Conservation (phyloP, 331 rosid genomes). For the Cydonia oblonga region DNA sequence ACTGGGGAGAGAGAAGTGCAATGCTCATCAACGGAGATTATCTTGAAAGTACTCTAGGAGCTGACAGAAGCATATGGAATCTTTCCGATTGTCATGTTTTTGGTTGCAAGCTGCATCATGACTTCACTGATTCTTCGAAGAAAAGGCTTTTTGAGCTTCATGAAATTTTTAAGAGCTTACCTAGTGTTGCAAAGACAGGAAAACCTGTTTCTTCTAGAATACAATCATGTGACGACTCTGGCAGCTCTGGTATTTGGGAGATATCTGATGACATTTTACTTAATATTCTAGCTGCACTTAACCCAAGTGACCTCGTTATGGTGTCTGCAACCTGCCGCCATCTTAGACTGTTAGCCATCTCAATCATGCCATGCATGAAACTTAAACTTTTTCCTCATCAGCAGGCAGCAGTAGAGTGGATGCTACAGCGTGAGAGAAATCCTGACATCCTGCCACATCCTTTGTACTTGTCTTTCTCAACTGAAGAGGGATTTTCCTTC, state of each 20-base stretch:
- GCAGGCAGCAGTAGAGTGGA: constrained; percentile 85
- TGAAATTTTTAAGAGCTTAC: constrained; percentile 70
- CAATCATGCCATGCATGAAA: constrained; percentile 81
- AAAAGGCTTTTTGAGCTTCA: constrained; percentile 71
- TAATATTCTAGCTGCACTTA: constrained; percentile 44
- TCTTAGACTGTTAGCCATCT: constrained; percentile 56
- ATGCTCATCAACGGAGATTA: constrained; percentile 37
- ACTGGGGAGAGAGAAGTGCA: constrained; percentile 57
- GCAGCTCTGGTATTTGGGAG: constrained; percentile 56
- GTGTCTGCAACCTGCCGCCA: constrained; percentile 71
- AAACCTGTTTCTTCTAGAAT: constrained; percentile 33
- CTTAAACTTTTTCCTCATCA: constrained; percentile 89
- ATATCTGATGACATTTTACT: constrained; percentile 64
- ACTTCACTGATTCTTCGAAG: constrained; percentile 34
- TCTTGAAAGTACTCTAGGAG: constrained; percentile 22
- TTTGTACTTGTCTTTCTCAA: constrained; percentile 45
- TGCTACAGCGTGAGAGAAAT: constrained; percentile 84
- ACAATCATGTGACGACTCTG: constrained; percentile 28
- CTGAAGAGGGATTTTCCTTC: constrained; percentile 66
- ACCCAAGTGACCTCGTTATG: constrained; percentile 57
- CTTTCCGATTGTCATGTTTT: constrained; percentile 83
- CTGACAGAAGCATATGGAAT: constrained; percentile 43
- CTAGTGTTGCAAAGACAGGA: constrained; percentile 39
- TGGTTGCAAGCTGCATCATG: constrained; percentile 65
- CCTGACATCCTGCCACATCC: constrained; percentile 62